Base-by-base conservation (phyloP, 371 early-diverging fungal genomes). In the Mucor lusitanicus region DNA sequence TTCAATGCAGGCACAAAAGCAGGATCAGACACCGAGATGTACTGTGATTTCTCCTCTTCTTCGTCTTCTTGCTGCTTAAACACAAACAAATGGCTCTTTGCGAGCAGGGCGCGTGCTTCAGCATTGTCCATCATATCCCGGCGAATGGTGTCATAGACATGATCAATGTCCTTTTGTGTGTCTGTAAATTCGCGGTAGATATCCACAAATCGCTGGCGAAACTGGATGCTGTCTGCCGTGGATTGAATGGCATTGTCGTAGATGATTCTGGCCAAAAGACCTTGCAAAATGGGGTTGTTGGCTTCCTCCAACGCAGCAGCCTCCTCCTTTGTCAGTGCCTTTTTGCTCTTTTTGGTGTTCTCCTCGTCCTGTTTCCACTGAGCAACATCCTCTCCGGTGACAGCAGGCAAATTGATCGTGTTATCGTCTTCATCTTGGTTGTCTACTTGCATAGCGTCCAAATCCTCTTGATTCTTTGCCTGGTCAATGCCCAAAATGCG, bases 221-320 rank as follows among this genome's bases (percentile, higher is more conserved):
- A 95, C 9, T 78, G 74, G 35, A 95, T 82, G 57, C 92, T 88
- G 37, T 82, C 63, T 3, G 95, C 90, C 48, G 93, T 87, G 8
- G 88, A 90, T 67, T 86, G 74, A 65, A 96, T 90, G n/a, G 97
- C 97, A 77, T 94, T 94, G 53, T 87, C 80, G 68, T 87, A 96
- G 12, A 97, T 87, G 39, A 92, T 86, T 60, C 83, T 85, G 1
- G 96, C 91, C 30, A 98, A 85, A n/a, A 89, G 83, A 44, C 94
- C 92, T 27, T 90, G 86, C 15, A 94, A 74, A n/a, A 94, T 85
- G 12, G 91, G 88, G 70, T 92, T 90, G 59, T 79, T 78, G 40
- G 83, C 85, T 33, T 86, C 78, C 48, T 83, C 78, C 27, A 85
- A 53, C 23, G 75, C 73, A 37, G 84, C 76, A 7, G 79, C 81